Conservation (phyloP, 2,329 filamentous ascomycete species). For the Stachybotrys elegans region DNA sequence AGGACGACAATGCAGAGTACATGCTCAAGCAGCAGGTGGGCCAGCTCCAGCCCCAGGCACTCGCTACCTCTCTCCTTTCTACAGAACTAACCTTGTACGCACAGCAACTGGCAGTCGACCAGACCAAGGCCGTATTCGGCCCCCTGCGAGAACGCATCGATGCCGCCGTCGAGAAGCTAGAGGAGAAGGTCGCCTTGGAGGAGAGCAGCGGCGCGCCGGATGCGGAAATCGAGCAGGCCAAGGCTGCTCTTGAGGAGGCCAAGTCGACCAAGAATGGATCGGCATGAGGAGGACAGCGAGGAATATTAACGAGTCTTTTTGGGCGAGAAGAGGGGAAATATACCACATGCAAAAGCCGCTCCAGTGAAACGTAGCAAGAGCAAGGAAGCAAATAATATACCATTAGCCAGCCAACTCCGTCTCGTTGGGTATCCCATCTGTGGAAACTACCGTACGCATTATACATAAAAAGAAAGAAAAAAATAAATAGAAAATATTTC, state of each 20-base stretch:
- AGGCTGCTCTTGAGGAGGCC: conserved; percentile 45
- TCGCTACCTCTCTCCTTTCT: neutral
- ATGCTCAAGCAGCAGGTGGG: conserved; percentile 81
- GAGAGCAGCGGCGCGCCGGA: conserved; percentile 40
- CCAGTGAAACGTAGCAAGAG: neutral
- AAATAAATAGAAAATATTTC: neutral
- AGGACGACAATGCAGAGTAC: conserved; percentile 72
- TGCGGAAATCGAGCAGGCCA: conserved; percentile 51
- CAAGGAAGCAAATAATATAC: neutral
- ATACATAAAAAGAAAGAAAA: neutral
- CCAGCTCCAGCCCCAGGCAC: neutral
- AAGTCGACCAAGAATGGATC: conserved; percentile 26
- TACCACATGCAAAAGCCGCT: no score
- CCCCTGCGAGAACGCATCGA: conserved; percentile 66
- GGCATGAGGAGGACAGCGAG: conserved; percentile 1
- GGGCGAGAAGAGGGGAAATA: no score
- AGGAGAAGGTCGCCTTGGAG: conserved; percentile 67
- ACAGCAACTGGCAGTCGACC: conserved; percentile 74
- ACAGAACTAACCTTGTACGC: conserved; percentile 5
- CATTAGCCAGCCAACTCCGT: neutral
- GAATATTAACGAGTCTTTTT: neutral
- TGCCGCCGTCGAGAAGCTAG: conserved; percentile 66
- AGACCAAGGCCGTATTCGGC: conserved; percentile 80
- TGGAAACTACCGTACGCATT: conserved; percentile 9
- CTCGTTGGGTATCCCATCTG: conserved; percentile 12